A percentile compares a stretch with the other conserved stretches of the same genome.
These are phyloP conservation scores for Limonium bicolor DNA, from an alignment of 148 eudicot species.

Conservation along the genomic window DNA sequence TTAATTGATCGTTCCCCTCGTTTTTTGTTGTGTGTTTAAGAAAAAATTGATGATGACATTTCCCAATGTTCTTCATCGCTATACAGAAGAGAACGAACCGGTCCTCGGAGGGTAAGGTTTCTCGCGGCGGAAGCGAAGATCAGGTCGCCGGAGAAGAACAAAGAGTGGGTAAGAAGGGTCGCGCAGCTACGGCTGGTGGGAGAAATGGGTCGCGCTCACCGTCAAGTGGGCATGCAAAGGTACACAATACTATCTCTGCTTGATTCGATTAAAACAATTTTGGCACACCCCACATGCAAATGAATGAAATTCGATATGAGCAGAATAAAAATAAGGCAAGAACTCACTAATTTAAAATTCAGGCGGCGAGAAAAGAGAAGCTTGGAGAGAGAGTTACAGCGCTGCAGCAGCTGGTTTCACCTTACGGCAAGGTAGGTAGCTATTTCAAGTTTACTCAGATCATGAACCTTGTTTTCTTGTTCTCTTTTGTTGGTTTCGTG, in stretches of 20 bases:
- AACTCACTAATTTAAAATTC: no score
- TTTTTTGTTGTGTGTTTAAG: no score
- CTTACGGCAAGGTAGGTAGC: constrained; percentile 38
- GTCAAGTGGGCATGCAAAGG: constrained; percentile 2
- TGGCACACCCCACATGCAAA: background rate
- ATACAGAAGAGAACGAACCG: no score
- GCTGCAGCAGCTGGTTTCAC: constrained; percentile 28
- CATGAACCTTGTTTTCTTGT: background rate
- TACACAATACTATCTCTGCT: no score
- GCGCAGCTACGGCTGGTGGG: background rate
- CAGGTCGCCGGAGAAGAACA: no score
- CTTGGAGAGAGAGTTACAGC: constrained; percentile 22
- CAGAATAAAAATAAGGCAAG: no score
- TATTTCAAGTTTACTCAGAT: background rate
- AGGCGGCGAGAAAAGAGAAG: constrained; percentile 15
- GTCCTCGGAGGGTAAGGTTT: no score
- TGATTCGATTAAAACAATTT: background rate
- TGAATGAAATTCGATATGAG: background rate
- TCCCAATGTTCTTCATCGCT: no score
- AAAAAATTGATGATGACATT: no score
- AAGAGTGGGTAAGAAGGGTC: no score
- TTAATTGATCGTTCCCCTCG: no score
- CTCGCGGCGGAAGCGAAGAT: no score
- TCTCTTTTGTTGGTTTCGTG: background rate
- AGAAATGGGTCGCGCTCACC: background rate